Percentiles rank a stretch among this genome's conserved stretches.
These are phyloP conservation scores for Tuber borchii DNA, from an alignment of 495 filamentous ascomycete species.

Conservation along the genomic window DNA sequence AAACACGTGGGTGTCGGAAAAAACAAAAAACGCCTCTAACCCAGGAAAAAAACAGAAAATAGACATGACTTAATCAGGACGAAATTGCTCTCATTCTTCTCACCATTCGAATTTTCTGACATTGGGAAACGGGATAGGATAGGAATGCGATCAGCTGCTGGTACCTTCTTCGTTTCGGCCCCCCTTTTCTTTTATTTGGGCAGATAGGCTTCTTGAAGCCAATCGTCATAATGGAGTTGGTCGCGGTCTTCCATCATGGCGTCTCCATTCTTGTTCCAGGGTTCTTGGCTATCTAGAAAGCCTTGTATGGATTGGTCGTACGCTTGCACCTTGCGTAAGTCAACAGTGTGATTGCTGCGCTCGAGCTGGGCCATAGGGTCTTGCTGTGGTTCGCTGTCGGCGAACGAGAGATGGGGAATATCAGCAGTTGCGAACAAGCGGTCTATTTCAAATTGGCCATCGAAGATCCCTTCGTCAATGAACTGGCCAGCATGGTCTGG, in stretches of 20 bases:
- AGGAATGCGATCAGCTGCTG: background rate
- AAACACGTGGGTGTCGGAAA: background rate
- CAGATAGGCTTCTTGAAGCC: slow-evolving; percentile 24
- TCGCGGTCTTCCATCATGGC: slow-evolving; percentile 18
- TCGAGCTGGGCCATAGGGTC: slow-evolving; percentile 19
- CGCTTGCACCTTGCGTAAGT: slow-evolving; percentile 34
- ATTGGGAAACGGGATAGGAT: background rate
- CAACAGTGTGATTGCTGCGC: slow-evolving; percentile 10
- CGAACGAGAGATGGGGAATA: slow-evolving; percentile 26
- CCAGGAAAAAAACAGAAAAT: background rate
- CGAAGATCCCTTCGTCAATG: slow-evolving; percentile 27
- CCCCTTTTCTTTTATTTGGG: background rate
- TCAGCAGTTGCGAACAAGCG: slow-evolving; percentile 31
- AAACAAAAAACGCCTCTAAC: slow-evolving; percentile 1
- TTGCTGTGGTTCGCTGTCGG: slow-evolving; percentile 17
- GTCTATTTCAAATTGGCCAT: slow-evolving; percentile 36
- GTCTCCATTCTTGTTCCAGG: slow-evolving; percentile 33
- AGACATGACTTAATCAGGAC: background rate
- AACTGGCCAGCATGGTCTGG: slow-evolving; percentile 22
- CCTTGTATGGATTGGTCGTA: slow-evolving; percentile 39
- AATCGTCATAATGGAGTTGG: slow-evolving; percentile 40
- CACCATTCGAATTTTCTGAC: background rate
- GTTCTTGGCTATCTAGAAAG: slow-evolving; percentile 36
- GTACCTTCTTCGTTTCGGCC: background rate
- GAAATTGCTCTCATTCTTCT: background rate